Evolutionary conservation across 371 early-diverging fungal species (phyloP).

Genomic region (Mucor velutinosus): DNA sequence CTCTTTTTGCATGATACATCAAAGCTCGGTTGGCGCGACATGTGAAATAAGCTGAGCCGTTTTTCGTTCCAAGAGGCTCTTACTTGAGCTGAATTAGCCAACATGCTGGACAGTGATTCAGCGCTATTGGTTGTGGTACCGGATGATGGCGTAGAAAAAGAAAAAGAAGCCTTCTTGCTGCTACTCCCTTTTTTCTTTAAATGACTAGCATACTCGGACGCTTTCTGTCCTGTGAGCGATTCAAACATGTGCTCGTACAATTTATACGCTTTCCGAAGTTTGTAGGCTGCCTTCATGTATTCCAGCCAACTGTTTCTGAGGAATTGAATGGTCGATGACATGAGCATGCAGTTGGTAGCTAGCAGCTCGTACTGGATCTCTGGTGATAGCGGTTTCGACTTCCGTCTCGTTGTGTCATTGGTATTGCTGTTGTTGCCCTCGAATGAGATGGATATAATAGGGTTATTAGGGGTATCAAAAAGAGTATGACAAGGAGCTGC

Average conservation of each 20-base stretch:
- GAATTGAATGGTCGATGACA: conserved; percentile 53
- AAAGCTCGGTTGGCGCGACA: neutral
- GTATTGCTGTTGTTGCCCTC: neutral
- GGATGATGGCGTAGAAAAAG: neutral
- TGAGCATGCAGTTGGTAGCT: conserved; percentile 48
- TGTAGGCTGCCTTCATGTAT: conserved; percentile 53
- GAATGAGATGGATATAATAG: neutral
- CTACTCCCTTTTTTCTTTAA: conserved; percentile 16
- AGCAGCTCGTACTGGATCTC: conserved; percentile 44
- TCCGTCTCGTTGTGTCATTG: neutral
- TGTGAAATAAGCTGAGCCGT: conserved; percentile 29
- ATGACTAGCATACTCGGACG: conserved; percentile 38
- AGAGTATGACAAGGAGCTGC: neutral
- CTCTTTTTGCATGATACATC: neutral
- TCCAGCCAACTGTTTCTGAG: conserved; percentile 51
- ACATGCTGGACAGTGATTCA: conserved; percentile 2
- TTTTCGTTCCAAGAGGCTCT: conserved; percentile 28
- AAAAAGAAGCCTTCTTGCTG: neutral
- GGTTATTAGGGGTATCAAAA: neutral
- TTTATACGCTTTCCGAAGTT: conserved; percentile 49
- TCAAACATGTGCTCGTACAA: conserved; percentile 54
- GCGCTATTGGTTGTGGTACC: neutral
- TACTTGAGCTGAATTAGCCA: conserved; percentile 11
- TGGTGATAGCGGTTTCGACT: neutral
- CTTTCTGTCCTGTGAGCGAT: conserved; percentile 40